A percentile compares a stretch with the other conserved stretches of the same genome.
These are phyloP conservation scores for Diaporthe velutina DNA, from an alignment of 2,329 filamentous ascomycete species.

Conservation along the genomic window DNA sequence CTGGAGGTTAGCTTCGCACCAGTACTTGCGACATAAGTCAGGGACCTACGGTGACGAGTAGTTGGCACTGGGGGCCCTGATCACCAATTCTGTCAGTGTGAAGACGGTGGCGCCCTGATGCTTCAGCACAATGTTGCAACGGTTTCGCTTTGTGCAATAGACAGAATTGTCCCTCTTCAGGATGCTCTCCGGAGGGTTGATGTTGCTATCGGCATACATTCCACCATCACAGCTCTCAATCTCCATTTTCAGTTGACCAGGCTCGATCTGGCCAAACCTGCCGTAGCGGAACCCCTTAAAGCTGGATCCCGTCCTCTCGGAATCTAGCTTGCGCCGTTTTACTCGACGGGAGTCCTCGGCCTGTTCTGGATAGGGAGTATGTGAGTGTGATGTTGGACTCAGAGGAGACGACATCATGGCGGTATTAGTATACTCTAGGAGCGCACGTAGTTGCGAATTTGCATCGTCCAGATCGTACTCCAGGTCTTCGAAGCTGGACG, in stretches of 20 bases:
- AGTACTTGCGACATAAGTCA: background rate
- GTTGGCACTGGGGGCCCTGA: slow-evolving; percentile 84
- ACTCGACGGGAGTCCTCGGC: slow-evolving; percentile 64
- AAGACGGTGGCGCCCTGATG: slow-evolving; percentile 87
- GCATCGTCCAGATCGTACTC: slow-evolving; percentile 56
- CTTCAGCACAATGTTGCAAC: slow-evolving; percentile 87
- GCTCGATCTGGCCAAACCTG: slow-evolving; percentile 86
- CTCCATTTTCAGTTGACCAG: slow-evolving; percentile 86
- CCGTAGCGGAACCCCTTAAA: slow-evolving; percentile 81
- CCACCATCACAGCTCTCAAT: slow-evolving; percentile 92
- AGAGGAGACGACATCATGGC: slow-evolving; percentile 45
- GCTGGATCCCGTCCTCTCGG: slow-evolving; percentile 65
- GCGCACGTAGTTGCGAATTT: slow-evolving; percentile 58
- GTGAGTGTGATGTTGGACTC: slow-evolving; percentile 50
- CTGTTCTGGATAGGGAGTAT: slow-evolving; percentile 54
- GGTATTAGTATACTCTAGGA: slow-evolving; percentile 52
- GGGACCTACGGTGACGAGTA: slow-evolving; percentile 86
- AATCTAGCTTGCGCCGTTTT: slow-evolving; percentile 80
- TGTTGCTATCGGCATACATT: slow-evolving; percentile 71
- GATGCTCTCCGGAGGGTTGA: slow-evolving; percentile 83
- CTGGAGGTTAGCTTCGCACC: slow-evolving; percentile 37
- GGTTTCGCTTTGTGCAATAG: slow-evolving; percentile 86
- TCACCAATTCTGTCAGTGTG: slow-evolving; percentile 85
- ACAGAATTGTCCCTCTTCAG: slow-evolving; percentile 85
- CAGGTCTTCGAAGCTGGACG: slow-evolving; percentile 52